Evolutionary conservation across 1,284 basidiomycete species (phyloP).

Genomic region (Trametes hirsuta): DNA sequence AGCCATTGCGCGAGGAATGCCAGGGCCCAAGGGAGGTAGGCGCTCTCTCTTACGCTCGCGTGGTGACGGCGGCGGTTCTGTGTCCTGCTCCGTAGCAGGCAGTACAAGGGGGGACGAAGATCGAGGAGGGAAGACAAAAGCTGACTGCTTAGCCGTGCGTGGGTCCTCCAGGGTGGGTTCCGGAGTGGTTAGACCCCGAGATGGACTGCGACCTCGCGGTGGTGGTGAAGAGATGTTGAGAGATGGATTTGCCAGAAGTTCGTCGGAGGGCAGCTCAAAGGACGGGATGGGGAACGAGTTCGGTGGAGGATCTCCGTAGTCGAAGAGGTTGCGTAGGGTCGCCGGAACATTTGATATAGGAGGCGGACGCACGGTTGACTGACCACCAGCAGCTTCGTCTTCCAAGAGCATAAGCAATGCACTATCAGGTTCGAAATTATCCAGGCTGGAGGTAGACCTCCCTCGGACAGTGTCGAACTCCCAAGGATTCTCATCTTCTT

Average conservation of each 20-base stretch:
- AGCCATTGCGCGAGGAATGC: constrained; percentile 28
- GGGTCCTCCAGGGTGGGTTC: constrained; percentile 41
- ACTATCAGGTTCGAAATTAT: constrained; percentile 18
- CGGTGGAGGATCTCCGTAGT: constrained; percentile 47
- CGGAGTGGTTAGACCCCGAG: constrained; percentile 21
- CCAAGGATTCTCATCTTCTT: constrained; percentile 65
- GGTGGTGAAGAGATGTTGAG: constrained; percentile 34
- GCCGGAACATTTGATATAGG: constrained; percentile 58
- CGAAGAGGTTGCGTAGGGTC: constrained; percentile 72
- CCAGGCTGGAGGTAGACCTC: constrained; percentile 33
- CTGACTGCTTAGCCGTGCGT: constrained; percentile 48
- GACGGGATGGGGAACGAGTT: constrained; percentile 50
- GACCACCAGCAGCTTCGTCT: constrained; percentile 18
- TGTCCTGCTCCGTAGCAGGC: constrained; percentile 29
- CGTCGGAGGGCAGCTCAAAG: constrained; percentile 25
- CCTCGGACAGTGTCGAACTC: constrained; percentile 77
- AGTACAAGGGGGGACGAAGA: constrained; percentile 37
- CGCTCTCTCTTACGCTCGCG: constrained; percentile 26
- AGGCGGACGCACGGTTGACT: constrained; percentile 53
- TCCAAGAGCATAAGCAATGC: constrained; percentile 18
- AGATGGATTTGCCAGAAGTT: constrained; percentile 30
- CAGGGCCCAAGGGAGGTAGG: constrained; percentile 35
- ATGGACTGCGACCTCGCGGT: constrained; percentile 29
- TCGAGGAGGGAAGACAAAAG: constrained; percentile 58
- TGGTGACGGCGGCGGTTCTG: constrained; percentile 21